Conservation (phyloP, 2,329 filamentous ascomycete species). For the Pseudogymnoascus pannorum region DNA sequence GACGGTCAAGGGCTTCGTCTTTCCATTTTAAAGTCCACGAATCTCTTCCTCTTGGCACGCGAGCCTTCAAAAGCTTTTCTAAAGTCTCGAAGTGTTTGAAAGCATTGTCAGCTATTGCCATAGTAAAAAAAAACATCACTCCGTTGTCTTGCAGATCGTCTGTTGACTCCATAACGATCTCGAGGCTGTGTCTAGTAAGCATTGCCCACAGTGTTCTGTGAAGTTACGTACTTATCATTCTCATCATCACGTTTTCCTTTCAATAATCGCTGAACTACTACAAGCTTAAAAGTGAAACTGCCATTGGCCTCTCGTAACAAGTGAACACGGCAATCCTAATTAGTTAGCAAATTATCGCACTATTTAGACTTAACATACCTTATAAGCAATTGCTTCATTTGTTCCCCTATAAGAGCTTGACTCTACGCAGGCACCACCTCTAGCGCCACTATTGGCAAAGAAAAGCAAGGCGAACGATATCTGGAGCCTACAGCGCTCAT, state of each 20-base stretch:
- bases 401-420: conserved; percentile 3
- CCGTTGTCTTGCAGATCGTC: background rate
- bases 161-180: background rate
- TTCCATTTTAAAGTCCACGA: background rate
- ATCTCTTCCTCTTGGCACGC: background rate
- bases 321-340: background rate
- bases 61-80: background rate
- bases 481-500: background rate
- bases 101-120: background rate
- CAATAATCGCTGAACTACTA: background rate
- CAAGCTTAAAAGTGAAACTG: background rate
- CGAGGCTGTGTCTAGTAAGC: background rate
- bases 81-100: background rate
- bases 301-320: background rate
- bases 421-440: conserved; percentile 2
- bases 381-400: conserved; percentile 6
- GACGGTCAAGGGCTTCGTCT: background rate
- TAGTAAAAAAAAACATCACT: conserved; percentile 9
- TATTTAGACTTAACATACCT: background rate
- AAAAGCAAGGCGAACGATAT: background rate
- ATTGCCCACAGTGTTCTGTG: background rate
- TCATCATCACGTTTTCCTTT: background rate
- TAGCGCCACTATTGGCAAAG: background rate
- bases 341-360: background rate
- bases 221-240: conserved; percentile 3